A percentile compares a stretch with the other conserved stretches of the same genome.
These are phyloP conservation scores for Xanthoparmelia taractica DNA, from an alignment of 495 filamentous ascomycete genomes.

Conservation along the genomic window DNA sequence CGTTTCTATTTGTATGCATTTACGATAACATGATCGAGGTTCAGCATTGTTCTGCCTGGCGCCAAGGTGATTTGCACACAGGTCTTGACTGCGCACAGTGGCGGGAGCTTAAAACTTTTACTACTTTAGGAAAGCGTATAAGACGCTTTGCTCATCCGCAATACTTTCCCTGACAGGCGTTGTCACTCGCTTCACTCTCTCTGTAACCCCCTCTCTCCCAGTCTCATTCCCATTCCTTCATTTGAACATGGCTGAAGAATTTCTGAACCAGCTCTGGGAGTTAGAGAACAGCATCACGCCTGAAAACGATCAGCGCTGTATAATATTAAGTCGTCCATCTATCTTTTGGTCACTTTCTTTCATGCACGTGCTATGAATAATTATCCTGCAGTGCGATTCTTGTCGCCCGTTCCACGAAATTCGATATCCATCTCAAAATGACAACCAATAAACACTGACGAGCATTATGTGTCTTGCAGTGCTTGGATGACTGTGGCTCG, in stretches of 20 bases:
- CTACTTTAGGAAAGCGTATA: background rate
- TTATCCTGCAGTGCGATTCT: background rate
- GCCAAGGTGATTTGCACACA: background rate
- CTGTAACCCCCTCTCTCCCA: background rate
- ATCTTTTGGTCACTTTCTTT: background rate
- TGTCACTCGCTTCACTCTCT: background rate
- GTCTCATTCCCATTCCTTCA: background rate
- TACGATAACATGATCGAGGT: background rate
- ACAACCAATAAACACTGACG: too few species aligned
- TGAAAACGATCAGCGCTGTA: background rate
- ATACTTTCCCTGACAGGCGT: background rate
- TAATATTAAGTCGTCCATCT: background rate
- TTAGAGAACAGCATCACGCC: background rate
- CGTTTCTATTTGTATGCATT: background rate
- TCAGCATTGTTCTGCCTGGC: background rate
- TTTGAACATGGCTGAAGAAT: background rate
- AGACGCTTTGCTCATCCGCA: background rate
- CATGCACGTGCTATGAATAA: too few species aligned
- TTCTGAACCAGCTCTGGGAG: background rate
- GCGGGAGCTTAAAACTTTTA: background rate
- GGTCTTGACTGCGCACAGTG: background rate
- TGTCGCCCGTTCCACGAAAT: background rate
- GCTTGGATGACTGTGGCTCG: background rate
- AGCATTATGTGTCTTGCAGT: background rate
- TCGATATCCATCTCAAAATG: background rate